These are phyloP conservation scores for Torulaspora gathmanii DNA, from an alignment of 805 yeast genomes.

Conservation along the genomic window DNA sequence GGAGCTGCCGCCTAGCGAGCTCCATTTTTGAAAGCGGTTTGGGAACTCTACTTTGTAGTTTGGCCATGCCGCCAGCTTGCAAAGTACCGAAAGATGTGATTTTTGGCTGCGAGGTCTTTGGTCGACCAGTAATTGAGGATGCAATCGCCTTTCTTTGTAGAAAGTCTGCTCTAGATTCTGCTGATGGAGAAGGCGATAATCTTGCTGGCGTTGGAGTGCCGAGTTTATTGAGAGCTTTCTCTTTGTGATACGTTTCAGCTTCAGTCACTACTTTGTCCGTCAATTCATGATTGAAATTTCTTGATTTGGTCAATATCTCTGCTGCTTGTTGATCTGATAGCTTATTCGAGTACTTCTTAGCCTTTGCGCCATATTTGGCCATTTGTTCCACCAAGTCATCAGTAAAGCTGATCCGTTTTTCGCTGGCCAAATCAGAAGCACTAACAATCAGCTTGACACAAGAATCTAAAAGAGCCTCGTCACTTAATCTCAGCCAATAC, in stretches of 20 bases:
- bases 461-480: conserved; percentile 55
- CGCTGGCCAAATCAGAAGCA: conserved; percentile 60
- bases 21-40: conserved; percentile 39
- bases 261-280: conserved; percentile 50
- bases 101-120: conserved; percentile 35
- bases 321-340: conserved; percentile 61
- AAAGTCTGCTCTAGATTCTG: conserved; percentile 32
- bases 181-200: conserved; percentile 8
- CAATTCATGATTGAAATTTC: conserved; percentile 47
- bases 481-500: conserved; percentile 80
- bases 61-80: conserved; percentile 26
- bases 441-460: conserved; percentile 68
- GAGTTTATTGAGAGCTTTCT: conserved; percentile 24
- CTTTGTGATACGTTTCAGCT: conserved; percentile 38
- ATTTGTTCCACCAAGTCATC: conserved; percentile 50
- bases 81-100: conserved; percentile 39
- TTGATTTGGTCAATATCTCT: conserved; percentile 58
- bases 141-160: conserved; percentile 32
- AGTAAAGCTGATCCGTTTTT: conserved; percentile 48
- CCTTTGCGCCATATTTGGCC: conserved; percentile 60
- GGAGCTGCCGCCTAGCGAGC: conserved; percentile 35
- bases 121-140: conserved; percentile 29
- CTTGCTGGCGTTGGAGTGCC: conserved; percentile 12
- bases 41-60: conserved; percentile 20
- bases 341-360: conserved; percentile 65